Conservation (phyloP, 352 stramenopile species). For the Phytophthora sp. region DNA sequence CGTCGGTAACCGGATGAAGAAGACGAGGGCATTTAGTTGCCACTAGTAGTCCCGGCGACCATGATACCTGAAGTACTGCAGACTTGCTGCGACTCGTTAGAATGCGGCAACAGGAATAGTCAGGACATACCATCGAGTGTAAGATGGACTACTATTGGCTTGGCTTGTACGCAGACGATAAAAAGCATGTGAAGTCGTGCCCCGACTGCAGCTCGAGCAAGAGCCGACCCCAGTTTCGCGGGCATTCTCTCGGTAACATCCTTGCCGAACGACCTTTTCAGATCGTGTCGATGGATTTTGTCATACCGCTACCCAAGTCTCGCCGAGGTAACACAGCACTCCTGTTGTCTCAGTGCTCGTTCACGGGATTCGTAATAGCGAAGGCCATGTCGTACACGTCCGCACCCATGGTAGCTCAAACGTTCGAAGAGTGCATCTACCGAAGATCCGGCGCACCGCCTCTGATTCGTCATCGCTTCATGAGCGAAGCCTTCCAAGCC, state of each 20-base stretch:
- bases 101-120: not conserved
- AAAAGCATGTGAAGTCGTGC: conserved; percentile 1
- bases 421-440: not conserved
- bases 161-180: conserved; percentile 7
- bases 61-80: conserved; percentile 11
- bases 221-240: not conserved
- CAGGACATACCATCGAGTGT: conserved; percentile 6
- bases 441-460: not conserved
- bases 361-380: not conserved
- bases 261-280: not conserved
- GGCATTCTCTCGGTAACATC: conserved; percentile 3
- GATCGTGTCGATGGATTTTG: conserved; percentile 7
- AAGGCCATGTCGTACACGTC: not conserved
- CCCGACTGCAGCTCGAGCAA: conserved; percentile 1
- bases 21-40: not conserved
- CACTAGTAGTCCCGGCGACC: conserved; percentile 7
- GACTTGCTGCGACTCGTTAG: conserved; percentile 7
- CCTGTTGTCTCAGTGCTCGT: not conserved
- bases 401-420: not conserved
- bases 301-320: not conserved
- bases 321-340: not conserved
- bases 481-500: too few species aligned
- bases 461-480: too few species aligned
- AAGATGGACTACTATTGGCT: conserved; percentile 13
- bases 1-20: not conserved